A percentile compares a stretch with the other conserved stretches of the same genome.
Conservation (phyloP, 2,329 filamentous ascomycete genomes). For the Tympanopsis confertula region DNA sequence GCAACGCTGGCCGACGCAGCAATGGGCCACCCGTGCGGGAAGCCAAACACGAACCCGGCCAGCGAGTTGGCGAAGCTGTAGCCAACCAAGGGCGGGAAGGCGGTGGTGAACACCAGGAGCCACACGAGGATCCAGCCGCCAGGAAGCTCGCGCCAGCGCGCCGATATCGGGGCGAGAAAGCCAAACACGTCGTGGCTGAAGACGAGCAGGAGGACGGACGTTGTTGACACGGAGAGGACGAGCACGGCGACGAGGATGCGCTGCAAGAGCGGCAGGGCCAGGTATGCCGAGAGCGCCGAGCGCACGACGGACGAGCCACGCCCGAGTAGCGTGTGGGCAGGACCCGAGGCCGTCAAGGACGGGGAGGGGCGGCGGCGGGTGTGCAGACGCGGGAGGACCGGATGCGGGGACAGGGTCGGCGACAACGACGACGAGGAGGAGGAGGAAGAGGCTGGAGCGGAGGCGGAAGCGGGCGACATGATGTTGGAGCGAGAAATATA, state of each 20-base stretch:
- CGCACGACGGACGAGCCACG: constrained; percentile 14
- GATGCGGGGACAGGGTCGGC: constrained; percentile 42
- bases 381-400: constrained; percentile 50
- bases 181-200: constrained; percentile 74
- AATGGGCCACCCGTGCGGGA: constrained; percentile 65
- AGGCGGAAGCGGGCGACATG: constrained; percentile 33
- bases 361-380: constrained; percentile 33
- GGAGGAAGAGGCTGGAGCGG: constrained; percentile 23
- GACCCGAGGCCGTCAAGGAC: constrained; percentile 40
- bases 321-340: constrained; percentile 15
- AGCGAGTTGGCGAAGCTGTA: constrained; percentile 62
- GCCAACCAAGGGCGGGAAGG: constrained; percentile 78
- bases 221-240: constrained; percentile 33
- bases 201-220: constrained; percentile 59
- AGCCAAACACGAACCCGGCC: constrained; percentile 42
- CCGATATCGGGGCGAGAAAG: constrained; percentile 60
- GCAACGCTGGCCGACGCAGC: constrained; percentile 66
- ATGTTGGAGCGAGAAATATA: constrained; percentile 35
- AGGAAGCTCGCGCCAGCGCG: constrained; percentile 62
- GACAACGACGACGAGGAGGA: constrained; percentile 24
- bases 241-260: constrained; percentile 42
- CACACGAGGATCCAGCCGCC: constrained; percentile 70
- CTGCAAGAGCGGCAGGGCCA: constrained; percentile 47
- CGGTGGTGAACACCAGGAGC: constrained; percentile 61
- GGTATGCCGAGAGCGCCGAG: constrained; percentile 35